Evolutionary conservation across 1,139 yeast species (phyloP).

Genomic region (Blastobotrys aristatus): DNA sequence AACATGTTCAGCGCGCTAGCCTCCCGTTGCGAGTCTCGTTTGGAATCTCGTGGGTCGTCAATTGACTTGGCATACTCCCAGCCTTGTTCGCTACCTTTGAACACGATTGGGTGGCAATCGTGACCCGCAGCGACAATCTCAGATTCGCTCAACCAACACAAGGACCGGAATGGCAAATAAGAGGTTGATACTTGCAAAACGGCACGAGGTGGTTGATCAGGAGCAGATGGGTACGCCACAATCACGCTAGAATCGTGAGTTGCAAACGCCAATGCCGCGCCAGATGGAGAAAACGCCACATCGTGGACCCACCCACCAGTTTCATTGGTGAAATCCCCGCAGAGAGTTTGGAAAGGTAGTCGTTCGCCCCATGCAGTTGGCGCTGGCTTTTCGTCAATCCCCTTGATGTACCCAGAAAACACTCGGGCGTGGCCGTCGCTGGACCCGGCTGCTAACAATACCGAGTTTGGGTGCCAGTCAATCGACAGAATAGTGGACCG

Average conservation of each 20-base stretch:
- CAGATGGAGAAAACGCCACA: slow-evolving; percentile 78
- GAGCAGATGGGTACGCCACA: slow-evolving; percentile 71
- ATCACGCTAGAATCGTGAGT: slow-evolving; percentile 74
- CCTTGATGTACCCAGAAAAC: slow-evolving; percentile 88
- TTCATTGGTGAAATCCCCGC: slow-evolving; percentile 74
- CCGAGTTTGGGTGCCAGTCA: slow-evolving; percentile 94
- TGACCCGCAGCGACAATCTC: slow-evolving; percentile 85
- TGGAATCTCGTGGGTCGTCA: slow-evolving; percentile 52
- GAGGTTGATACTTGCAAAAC: slow-evolving; percentile 54
- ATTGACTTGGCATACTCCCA: slow-evolving; percentile 66
- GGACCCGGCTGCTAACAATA: slow-evolving; percentile 83
- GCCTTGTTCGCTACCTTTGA: slow-evolving; percentile 60
- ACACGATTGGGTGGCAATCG: slow-evolving; percentile 85
- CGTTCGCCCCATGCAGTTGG: slow-evolving; percentile 91
- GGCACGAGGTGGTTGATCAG: slow-evolving; percentile 50
- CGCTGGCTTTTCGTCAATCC: slow-evolving; percentile 76
- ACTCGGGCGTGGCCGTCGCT: slow-evolving; percentile 95
- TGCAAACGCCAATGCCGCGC: slow-evolving; percentile 73
- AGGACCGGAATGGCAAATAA: slow-evolving; percentile 74
- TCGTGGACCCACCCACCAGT: slow-evolving; percentile 93
- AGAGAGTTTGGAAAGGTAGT: slow-evolving; percentile 89
- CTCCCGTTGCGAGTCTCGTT: slow-evolving; percentile 52
- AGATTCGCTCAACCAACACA: slow-evolving; percentile 61
- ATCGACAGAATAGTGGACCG: slow-evolving; percentile 80
- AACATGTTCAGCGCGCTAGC: slow-evolving; percentile 92